Percentiles rank a stretch among this genome's conserved stretches.
These are phyloP conservation scores for Eurotiales sp. DNA, from an alignment of 2,329 filamentous ascomycete species.

Conservation along the genomic window DNA sequence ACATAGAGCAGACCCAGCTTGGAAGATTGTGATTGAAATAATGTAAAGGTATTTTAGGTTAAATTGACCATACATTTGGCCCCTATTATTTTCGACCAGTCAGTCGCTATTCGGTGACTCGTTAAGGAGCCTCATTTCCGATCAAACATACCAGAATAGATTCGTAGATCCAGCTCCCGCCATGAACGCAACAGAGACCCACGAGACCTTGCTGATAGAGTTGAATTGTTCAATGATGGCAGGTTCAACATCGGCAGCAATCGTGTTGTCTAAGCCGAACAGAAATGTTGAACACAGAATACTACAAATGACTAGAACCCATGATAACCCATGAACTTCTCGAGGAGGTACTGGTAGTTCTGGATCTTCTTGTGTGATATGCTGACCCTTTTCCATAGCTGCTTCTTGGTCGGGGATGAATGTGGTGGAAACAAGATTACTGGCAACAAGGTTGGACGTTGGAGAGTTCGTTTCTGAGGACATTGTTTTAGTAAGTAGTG, in stretches of 20 bases:
- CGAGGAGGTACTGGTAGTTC: too few species aligned
- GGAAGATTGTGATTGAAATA: slow-evolving; percentile 24
- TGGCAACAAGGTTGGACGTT: too few species aligned
- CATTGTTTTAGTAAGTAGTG: too few species aligned
- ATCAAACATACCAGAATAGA: not conserved
- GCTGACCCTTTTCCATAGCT: too few species aligned
- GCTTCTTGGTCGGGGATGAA: too few species aligned
- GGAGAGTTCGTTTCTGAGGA: too few species aligned
- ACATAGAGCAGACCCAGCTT: slow-evolving; percentile 36
- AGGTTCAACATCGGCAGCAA: slow-evolving; percentile 45
- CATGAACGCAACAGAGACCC: slow-evolving; percentile 38
- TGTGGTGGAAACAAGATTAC: too few species aligned
- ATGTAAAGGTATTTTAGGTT: not conserved
- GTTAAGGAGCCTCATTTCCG: too few species aligned
- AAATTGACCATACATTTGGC: not conserved
- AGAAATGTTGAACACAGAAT: slow-evolving; percentile 2
- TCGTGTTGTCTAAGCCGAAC: slow-evolving; percentile 39
- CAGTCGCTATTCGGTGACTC: too few species aligned
- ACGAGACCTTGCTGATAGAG: slow-evolving; percentile 37
- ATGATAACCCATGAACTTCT: too few species aligned
- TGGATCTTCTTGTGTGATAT: too few species aligned
- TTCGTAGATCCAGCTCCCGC: slow-evolving; percentile 28
- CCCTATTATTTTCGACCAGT: not conserved
- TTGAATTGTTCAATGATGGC: slow-evolving; percentile 37
- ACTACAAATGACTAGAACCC: not conserved